Base-by-base conservation (phyloP, 768 basidiomycete genomes). In the Collybia sordida region DNA sequence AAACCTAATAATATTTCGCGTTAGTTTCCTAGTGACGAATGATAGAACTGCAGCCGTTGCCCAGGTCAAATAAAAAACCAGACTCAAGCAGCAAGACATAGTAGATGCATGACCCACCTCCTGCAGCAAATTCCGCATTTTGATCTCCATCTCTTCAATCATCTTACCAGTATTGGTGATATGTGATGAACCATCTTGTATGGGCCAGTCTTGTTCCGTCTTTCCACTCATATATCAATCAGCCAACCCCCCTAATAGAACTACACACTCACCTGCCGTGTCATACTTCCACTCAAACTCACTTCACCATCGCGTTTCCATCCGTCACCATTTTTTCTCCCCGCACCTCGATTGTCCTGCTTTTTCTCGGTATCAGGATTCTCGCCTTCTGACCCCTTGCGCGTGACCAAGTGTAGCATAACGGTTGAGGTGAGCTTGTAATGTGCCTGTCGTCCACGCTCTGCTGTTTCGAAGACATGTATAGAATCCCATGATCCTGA, bases 91-190 rank as follows among this genome's bases (percentile, higher is more conserved):
- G 35, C 38, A 23, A 28, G 42, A 34, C 21, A 42, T 35, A 22
- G 8, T 21, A 23, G 9, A 38, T n/a, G 27, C 18, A 31, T 45
- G 51, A 17, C 72, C 40, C 51, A 84, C 91, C 75, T 94, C 92
- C 68, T 93, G 90, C 42, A 99, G 75, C 49, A 93, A 73, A 68
- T 97, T 97, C 34, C 97, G 82, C 93, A 98, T 94, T 74, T 98
- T 98, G 66, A 95, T 93, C 71, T 99, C 97, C 92, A 96, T 95
- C 56, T 98, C 97, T 68, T 99, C 97, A 55, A 99, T 86, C 86
- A 98, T 88, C 57, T 80, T 81, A 4, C 97, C 97, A n/a, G 88
- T 86, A 68, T 98, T 98, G 37, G 84, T 81, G 51, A 99, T 88
- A 69, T 99, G 97, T 36, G 90, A 87, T 18, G 86, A 80, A 36